A percentile compares a stretch with the other conserved stretches of the same genome.
Evolutionary conservation across 208 protist species (phyloP).

Genomic region (Vickermania spadyakhi): DNA sequence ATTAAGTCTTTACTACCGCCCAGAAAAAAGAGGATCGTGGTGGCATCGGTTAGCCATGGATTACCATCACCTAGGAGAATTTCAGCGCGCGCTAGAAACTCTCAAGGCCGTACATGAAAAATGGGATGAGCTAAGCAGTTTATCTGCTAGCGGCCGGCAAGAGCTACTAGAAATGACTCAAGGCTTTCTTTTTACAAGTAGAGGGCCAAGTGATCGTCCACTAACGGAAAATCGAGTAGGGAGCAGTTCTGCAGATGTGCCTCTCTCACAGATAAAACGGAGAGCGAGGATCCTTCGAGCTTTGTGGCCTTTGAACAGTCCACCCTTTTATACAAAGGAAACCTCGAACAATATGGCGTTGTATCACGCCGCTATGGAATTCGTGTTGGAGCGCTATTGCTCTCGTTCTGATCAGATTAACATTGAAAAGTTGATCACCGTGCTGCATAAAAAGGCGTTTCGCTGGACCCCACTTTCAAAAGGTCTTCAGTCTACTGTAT

Average conservation of each 20-base stretch:
- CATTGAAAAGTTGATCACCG: slow-evolving; percentile 37
- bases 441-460: slow-evolving; percentile 22
- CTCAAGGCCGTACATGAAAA: slow-evolving; percentile 30
- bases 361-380: slow-evolving; percentile 56
- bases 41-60: slow-evolving; percentile 49
- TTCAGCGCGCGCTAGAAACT: slow-evolving; percentile 29
- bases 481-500: neutral
- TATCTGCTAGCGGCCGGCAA: neutral
- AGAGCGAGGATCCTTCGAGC: slow-evolving; percentile 49
- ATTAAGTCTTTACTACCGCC: slow-evolving; percentile 44
- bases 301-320: too few relatives aligned
- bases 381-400: slow-evolving; percentile 36
- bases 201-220: too few relatives aligned
- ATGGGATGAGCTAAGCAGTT: slow-evolving; percentile 16
- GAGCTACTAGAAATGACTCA: neutral
- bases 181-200: neutral
- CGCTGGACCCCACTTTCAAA: slow-evolving; percentile 62
- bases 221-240: neutral
- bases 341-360: too few relatives aligned
- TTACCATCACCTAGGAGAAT: slow-evolving; percentile 28
- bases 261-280: slow-evolving; percentile 29
- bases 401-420: slow-evolving; percentile 43
- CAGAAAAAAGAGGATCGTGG: slow-evolving; percentile 58
- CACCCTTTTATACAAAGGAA: too few relatives aligned
- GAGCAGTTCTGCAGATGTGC: slow-evolving; percentile 13